Base-by-base conservation (phyloP, 2,329 filamentous ascomycete species). In the Ophiostoma sp. region DNA sequence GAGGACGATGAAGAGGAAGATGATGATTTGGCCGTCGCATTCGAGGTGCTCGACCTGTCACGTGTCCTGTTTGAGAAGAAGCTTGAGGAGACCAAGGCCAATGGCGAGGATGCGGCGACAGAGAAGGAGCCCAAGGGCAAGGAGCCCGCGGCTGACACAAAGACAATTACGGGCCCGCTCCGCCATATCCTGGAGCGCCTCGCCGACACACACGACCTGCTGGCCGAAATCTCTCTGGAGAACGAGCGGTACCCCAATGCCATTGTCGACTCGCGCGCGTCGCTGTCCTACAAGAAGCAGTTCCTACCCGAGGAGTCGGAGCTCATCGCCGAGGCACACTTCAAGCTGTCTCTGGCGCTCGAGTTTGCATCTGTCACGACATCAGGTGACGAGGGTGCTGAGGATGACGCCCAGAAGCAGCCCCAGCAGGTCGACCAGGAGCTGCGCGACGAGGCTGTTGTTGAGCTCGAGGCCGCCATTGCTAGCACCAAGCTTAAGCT, bases 181-280 rank as follows among this genome's bases (percentile, higher is more conserved):
- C 79, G 83, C 72, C 87, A 90, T 70, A 82, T 93, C 75, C 93
- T 93, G 78, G 92, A 96, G 78, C 88, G 92, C 68, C 85, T 98
- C 45, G 92, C 92, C 70, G 95, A 99, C 76, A 96, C 92, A 8
- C 92, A 97, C 77, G 93, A 97, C 76, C 85, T 97, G 68, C 90
- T 98, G 71, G 91, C 93, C 9, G 95, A 99, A 79, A 97, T 99
- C 71, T 96, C 91, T n/a, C 83, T 99, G 41, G 95, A 99, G 80
- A 97, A 95, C 73, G 95, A 98, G 79, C 89, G 90, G 81, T 99
- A 97, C 76, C 83, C 86, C 58, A 89, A 92, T 73, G 94, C 95
- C n/a, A 91, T 97, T 67, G 84, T 87, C 64, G 95, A 99, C 78
- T 87, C 92, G 66, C 88, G 87, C 73, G 86, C 89, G 14, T 88